Evolutionary conservation across 768 basidiomycete species (phyloP).

Genomic region (Boletus tomentosulus): DNA sequence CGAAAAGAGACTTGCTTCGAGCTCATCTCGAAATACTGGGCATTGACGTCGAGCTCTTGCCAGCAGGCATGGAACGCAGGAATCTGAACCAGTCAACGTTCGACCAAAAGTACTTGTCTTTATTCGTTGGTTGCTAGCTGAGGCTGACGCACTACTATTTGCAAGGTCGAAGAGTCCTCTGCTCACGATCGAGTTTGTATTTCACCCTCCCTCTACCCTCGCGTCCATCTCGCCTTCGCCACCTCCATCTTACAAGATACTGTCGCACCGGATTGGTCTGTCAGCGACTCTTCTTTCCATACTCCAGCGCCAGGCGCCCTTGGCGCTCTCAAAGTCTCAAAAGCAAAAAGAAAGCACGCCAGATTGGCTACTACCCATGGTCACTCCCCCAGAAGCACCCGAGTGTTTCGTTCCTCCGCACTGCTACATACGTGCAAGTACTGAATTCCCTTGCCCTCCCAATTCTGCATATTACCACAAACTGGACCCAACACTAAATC

Average conservation of each 20-base stretch:
- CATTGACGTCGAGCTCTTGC: constrained; percentile 72
- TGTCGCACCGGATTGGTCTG: constrained; percentile 63
- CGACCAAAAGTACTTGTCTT: constrained; percentile 65
- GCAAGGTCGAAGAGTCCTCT: constrained; percentile 62
- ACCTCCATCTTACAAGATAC: constrained; percentile 43
- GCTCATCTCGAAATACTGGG: constrained; percentile 63
- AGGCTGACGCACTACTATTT: constrained; percentile 12
- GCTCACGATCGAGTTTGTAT: constrained; percentile 69
- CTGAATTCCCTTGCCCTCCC: constrained; percentile 24
- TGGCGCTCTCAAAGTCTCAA: constrained; percentile 16
- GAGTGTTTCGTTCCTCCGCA: constrained; percentile 54
- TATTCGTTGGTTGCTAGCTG: constrained; percentile 8
- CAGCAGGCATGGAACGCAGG: constrained; percentile 77
- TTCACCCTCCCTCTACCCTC: constrained; percentile 53
- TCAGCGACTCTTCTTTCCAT: constrained; percentile 45
- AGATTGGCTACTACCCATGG: constrained; percentile 53
- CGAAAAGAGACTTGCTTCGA: constrained; percentile 64
- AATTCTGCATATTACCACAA: constrained; percentile 47
- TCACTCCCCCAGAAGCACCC: constrained; percentile 50
- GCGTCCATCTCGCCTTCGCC: constrained; percentile 34
- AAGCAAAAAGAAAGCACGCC: constrained; percentile 50
- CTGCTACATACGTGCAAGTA: constrained; percentile 53
- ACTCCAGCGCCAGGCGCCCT: constrained; percentile 42
- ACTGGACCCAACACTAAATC: constrained; percentile 46
- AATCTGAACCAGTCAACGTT: constrained; percentile 78